Conservation (phyloP, 2,329 filamentous ascomycete species). For the Trichoderma atrobrunneum region DNA sequence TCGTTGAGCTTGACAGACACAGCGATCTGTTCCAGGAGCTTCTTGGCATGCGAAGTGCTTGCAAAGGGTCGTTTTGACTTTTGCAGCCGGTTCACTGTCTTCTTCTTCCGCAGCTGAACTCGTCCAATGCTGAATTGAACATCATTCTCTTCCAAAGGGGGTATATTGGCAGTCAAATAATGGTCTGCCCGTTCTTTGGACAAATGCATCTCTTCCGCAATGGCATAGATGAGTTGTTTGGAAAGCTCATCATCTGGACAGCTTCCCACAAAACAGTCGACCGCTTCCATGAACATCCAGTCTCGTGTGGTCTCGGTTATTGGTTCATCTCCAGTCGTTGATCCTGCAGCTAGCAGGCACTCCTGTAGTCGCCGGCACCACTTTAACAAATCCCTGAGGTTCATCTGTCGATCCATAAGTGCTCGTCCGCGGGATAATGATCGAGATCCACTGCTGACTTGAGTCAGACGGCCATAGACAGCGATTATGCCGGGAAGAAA, state of each 20-base stretch:
- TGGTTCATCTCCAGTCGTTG: conserved; percentile 65
- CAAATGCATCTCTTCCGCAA: conserved; percentile 85
- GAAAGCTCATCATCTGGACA: conserved; percentile 65
- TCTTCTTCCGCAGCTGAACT: conserved; percentile 59
- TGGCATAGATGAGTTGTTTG: conserved; percentile 59
- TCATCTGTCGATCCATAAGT: conserved; percentile 54
- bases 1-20: conserved; percentile 81
- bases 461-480: conserved; percentile 55
- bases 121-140: conserved; percentile 62
- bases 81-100: conserved; percentile 44
- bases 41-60: conserved; percentile 79
- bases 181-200: conserved; percentile 78
- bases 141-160: conserved; percentile 63
- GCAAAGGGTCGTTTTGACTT: conserved; percentile 72
- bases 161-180: conserved; percentile 70
- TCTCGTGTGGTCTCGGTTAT: conserved; percentile 71
- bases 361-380: conserved; percentile 77
- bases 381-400: conserved; percentile 79
- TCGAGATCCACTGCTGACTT: conserved; percentile 46
- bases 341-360: conserved; percentile 59
- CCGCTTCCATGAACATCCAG: conserved; percentile 87
- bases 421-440: conserved; percentile 38
- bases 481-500: conserved; percentile 58
- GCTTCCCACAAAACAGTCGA: conserved; percentile 88
- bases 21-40: conserved; percentile 83